These are phyloP conservation scores for Nicotiana noctiflora DNA, from an alignment of 257 asterid species.

Conservation along the genomic window DNA sequence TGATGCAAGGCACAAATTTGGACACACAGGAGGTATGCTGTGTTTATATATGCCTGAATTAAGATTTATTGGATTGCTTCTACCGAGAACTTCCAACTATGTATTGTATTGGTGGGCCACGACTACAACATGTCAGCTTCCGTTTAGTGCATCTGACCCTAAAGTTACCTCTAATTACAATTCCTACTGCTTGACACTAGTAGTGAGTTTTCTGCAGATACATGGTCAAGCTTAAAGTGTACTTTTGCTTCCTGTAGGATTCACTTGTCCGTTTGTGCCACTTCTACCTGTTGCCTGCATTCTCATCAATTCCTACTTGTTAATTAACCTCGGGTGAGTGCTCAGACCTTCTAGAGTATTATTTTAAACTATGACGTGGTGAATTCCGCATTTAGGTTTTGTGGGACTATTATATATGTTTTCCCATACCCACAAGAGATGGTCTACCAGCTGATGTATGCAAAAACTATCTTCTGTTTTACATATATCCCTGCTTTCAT, in stretches of 20 bases:
- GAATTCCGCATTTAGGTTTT: neutral
- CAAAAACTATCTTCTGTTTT: neutral
- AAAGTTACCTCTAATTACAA: neutral
- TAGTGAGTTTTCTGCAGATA: neutral
- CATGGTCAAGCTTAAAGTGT: neutral
- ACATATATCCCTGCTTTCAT: too few relatives aligned
- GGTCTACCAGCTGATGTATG: neutral
- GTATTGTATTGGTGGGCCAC: neutral
- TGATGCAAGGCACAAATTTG: slow-evolving; percentile 86
- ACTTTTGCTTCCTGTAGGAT: slow-evolving; percentile 44
- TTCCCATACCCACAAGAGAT: neutral
- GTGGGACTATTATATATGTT: neutral
- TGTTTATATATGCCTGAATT: neutral
- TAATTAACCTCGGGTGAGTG: slow-evolving; percentile 86
- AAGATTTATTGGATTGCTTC: neutral
- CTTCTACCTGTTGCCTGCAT: slow-evolving; percentile 80
- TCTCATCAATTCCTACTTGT: slow-evolving; percentile 78
- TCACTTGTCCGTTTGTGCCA: slow-evolving; percentile 89
- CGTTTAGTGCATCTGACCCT: neutral
- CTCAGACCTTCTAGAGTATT: neutral
- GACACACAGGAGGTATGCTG: slow-evolving; percentile 75
- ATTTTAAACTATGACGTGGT: neutral
- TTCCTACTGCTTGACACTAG: neutral
- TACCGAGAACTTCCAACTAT: neutral
- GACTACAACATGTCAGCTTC: neutral